Percentiles rank a stretch among this genome's conserved stretches.
Conservation (phyloP, 768 basidiomycete species). For the Boletus pseudopeckii region DNA sequence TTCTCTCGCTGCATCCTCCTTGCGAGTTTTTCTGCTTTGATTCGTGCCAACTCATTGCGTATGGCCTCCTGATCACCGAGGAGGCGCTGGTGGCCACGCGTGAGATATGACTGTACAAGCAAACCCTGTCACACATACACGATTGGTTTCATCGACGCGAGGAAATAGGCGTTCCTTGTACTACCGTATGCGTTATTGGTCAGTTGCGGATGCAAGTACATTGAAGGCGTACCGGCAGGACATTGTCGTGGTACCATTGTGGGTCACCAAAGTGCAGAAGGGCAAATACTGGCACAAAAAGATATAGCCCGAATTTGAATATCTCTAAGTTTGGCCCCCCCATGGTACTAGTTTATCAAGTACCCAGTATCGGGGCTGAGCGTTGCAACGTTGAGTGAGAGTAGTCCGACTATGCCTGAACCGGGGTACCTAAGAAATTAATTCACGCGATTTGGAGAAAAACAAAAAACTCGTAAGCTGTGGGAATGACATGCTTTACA, state of each 20-base stretch:
- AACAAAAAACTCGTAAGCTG: too few relatives aligned
- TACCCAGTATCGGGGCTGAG: too few relatives aligned
- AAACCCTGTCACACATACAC: conserved; percentile 34
- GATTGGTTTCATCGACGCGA: conserved; percentile 50
- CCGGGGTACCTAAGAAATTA: too few relatives aligned
- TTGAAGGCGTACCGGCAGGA: conserved; percentile 59
- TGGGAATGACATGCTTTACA: too few relatives aligned
- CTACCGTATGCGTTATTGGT: conserved; percentile 33
- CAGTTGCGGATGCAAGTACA: background rate
- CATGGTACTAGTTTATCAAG: conserved; percentile 46
- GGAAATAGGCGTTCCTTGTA: conserved; percentile 75
- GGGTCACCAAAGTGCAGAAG: conserved; percentile 87
- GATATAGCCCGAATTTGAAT: conserved; percentile 86
- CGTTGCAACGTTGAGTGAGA: too few relatives aligned
- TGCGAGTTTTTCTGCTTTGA: conserved; percentile 58
- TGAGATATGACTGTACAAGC: conserved; percentile 6
- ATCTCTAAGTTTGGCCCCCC: conserved; percentile 81
- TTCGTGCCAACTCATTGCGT: conserved; percentile 66
- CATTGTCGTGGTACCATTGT: conserved; percentile 76
- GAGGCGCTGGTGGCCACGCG: conserved; percentile 40
- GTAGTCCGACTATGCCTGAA: too few relatives aligned
- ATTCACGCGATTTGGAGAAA: too few relatives aligned
- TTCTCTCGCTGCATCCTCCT: conserved; percentile 43
- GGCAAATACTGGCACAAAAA: conserved; percentile 78
- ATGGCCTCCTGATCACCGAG: conserved; percentile 66